Conservation (phyloP, 495 filamentous ascomycete genomes). For the Chaetomium fimeti region DNA sequence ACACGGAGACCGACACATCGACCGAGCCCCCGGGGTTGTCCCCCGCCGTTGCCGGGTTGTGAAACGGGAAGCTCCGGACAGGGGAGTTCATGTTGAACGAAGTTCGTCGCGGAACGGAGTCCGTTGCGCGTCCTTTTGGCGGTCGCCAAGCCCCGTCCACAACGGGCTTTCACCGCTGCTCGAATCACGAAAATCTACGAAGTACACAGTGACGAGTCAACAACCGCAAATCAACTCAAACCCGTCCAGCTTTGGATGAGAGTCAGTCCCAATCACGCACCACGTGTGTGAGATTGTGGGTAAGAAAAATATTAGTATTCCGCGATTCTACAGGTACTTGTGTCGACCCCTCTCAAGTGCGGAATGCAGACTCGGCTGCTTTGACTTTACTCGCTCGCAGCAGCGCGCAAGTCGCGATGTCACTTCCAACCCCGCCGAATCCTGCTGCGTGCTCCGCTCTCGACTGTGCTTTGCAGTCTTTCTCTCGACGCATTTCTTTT, state of each 20-base stretch:
- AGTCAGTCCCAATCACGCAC: background rate
- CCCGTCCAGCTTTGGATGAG: background rate
- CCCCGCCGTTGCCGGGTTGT: background rate
- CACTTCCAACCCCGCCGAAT: background rate
- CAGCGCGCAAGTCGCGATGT: background rate
- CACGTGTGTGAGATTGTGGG: conserved; percentile 6
- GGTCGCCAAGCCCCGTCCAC: conserved; percentile 11
- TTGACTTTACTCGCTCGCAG: background rate
- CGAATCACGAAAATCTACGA: background rate
- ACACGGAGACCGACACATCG: background rate
- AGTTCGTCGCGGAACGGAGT: background rate
- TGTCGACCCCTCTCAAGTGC: too few relatives aligned
- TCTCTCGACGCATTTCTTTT: background rate
- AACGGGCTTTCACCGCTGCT: conserved; percentile 10
- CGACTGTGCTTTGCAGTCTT: background rate
- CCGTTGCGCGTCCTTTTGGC: conserved; percentile 10
- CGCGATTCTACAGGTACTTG: too few relatives aligned
- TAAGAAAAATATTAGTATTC: background rate
- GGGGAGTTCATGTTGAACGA: background rate
- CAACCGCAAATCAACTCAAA: too few relatives aligned
- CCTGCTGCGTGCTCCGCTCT: background rate
- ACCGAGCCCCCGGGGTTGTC: background rate
- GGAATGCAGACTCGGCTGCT: background rate
- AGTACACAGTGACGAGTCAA: too few relatives aligned
- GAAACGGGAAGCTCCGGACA: too few relatives aligned